Conservation (phyloP, 805 yeast species). For the Sugiyamaella chiloensis region DNA sequence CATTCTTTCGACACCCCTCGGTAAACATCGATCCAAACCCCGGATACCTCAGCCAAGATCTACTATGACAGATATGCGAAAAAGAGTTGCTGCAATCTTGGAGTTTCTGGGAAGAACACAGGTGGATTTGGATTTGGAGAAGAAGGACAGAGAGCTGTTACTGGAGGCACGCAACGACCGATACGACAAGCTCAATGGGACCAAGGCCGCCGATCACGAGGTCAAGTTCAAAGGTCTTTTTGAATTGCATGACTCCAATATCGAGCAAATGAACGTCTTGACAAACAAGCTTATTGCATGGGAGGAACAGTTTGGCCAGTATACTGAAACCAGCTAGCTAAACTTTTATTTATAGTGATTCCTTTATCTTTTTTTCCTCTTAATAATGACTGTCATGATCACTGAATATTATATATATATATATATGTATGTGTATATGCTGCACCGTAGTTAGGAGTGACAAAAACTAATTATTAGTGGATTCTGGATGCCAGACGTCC, state of each 20-base stretch:
- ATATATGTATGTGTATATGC: no score
- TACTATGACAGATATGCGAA: slow-evolving; percentile 77
- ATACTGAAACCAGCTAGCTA: slow-evolving; percentile 27
- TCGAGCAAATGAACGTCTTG: slow-evolving; percentile 56
- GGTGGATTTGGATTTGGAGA: slow-evolving; percentile 73
- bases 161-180: slow-evolving; percentile 36
- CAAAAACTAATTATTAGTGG: slow-evolving; percentile 7
- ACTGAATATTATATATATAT: no score
- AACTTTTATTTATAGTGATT: background rate
- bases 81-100: slow-evolving; percentile 82
- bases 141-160: slow-evolving; percentile 51
- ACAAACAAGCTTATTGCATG: slow-evolving; percentile 69
- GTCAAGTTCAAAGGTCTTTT: slow-evolving; percentile 7
- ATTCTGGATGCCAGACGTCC: slow-evolving; percentile 10
- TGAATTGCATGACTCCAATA: slow-evolving; percentile 7
- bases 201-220: slow-evolving; percentile 8
- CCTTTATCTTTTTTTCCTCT: no score
- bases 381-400: background rate
- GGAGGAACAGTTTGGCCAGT: slow-evolving; percentile 70
- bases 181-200: slow-evolving; percentile 20
- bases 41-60: slow-evolving; percentile 75
- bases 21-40: slow-evolving; percentile 62
- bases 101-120: slow-evolving; percentile 90
- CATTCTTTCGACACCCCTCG: background rate
- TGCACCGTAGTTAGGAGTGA: no score